Percentiles rank a stretch among this genome's conserved stretches.
Evolutionary conservation across 495 filamentous ascomycete genomes (phyloP).

Genomic region (Penicillium riverlandense): DNA sequence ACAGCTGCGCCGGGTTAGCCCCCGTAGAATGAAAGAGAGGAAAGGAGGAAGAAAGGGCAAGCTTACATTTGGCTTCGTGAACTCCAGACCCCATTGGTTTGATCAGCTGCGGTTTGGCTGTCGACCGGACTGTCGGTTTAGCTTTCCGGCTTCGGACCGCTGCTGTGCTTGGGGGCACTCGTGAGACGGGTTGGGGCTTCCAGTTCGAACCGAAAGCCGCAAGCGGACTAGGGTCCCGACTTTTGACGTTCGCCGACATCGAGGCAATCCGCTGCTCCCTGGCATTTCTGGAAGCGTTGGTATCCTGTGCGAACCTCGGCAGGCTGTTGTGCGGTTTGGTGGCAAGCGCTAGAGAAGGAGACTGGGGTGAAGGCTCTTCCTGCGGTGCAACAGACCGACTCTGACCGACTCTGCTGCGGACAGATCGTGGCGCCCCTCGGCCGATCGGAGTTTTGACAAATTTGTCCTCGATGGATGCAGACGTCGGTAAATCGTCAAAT

Average conservation of each 20-base stretch:
- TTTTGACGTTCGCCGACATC: slow-evolving; percentile 24
- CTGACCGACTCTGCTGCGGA: slow-evolving; percentile 55
- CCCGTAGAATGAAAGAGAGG: slow-evolving; percentile 4
- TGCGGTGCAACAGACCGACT: slow-evolving; percentile 29
- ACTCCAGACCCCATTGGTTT: slow-evolving; percentile 57
- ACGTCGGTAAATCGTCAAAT: slow-evolving; percentile 94
- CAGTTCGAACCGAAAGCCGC: slow-evolving; percentile 67
- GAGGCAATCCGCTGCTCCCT: slow-evolving; percentile 73
- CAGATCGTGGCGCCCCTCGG: slow-evolving; percentile 58
- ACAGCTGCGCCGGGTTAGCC: slow-evolving; percentile 47
- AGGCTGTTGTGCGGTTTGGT: slow-evolving; percentile 43
- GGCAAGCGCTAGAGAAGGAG: slow-evolving; percentile 46
- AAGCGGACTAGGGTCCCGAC: slow-evolving; percentile 48
- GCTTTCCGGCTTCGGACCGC: slow-evolving; percentile 47
- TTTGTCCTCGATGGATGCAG: slow-evolving; percentile 68
- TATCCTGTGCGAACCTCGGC: slow-evolving; percentile 90
- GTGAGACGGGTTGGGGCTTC: slow-evolving; percentile 63
- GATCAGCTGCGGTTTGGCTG: slow-evolving; percentile 62
- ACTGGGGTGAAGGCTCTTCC: slow-evolving; percentile 43
- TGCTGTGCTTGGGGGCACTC: slow-evolving; percentile 33
- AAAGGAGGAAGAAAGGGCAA: slow-evolving; percentile 1
- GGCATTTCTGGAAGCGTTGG: slow-evolving; percentile 80
- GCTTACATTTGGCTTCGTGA: slow-evolving; percentile 60
- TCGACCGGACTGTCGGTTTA: slow-evolving; percentile 43
- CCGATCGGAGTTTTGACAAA: slow-evolving; percentile 74